Base-by-base conservation (phyloP, 163 green algal genomes). In the Scenedesmus sp. region DNA sequence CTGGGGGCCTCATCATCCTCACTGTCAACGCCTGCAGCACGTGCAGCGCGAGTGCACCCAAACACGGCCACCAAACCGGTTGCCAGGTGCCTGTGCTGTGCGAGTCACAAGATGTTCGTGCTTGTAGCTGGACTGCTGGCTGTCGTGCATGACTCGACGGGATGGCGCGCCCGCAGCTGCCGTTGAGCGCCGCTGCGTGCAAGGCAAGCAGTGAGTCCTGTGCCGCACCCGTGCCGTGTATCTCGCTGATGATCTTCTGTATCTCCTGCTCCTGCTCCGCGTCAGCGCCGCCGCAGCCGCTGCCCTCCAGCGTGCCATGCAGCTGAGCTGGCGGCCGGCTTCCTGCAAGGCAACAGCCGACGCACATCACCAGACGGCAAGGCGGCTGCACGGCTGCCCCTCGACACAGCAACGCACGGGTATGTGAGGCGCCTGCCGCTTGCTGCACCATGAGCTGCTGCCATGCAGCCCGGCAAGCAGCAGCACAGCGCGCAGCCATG, bases 191-290 rank as follows among this genome's bases (percentile, higher is more conserved):
- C n/a, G n/a, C n/a, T n/a, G n/a, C n/a, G n/a, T n/a, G n/a, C n/a
- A n/a, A n/a, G n/a, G n/a, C n/a, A n/a, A 43, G 26, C 30, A n/a
- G 5, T 68, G 24, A 65, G n/a, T n/a, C 40, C 15, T 5, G 16
- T 15, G 7, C 0, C n/a, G 30, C 80, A 73, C 33, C 49, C 18
- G 13, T 81, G 40, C 88, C 88, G 59, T 92, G 88, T 78, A 92
- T 92, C 88, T 92, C 88, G 43, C 65, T 89, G 53, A 92, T 89
- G 65, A 92, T 92, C 81, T 92, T 92, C 42, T 92, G 81, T 30
- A 92, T 92, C 88, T 92, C 88, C 68, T 92, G 30, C 61, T 85
- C 46, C 56, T 91, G 79, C 24, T 82, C 78, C 7, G 49, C 86
- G 35, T 91, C 42, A 37, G 37, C 33, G 5, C n/a, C 53, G 53